Conservation (phyloP, 164 flowering plant species). For the Sextonia rubra region DNA sequence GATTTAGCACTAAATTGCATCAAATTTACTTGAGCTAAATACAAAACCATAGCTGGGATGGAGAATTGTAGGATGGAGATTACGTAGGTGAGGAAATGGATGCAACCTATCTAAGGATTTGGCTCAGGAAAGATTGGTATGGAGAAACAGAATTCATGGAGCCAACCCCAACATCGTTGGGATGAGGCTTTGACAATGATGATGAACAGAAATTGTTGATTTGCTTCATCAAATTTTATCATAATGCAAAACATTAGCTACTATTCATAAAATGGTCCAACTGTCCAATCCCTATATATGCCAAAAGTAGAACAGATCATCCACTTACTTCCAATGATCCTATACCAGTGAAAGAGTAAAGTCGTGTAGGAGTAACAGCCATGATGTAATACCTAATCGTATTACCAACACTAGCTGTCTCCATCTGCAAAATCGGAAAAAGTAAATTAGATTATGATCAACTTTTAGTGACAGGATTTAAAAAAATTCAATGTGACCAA, state of each 20-base stretch:
- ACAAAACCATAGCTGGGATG: too few relatives aligned
- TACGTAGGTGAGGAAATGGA: too few relatives aligned
- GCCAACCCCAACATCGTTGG: too few relatives aligned
- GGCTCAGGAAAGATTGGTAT: too few relatives aligned
- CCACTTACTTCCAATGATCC: constrained; percentile 82
- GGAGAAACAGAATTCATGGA: too few relatives aligned
- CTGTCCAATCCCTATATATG: not conserved
- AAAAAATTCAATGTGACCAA: not conserved
- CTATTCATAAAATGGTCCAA: not conserved
- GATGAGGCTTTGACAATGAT: too few relatives aligned
- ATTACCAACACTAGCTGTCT: constrained; percentile 58
- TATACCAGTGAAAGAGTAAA: constrained; percentile 86
- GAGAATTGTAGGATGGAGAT: too few relatives aligned
- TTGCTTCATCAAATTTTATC: not conserved
- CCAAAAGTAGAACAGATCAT: not conserved
- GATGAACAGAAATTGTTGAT: too few relatives aligned
- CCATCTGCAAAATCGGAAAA: constrained; percentile 57
- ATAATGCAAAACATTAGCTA: not conserved
- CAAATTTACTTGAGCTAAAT: too few relatives aligned
- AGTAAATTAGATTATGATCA: constrained; percentile 2
- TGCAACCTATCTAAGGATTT: too few relatives aligned
- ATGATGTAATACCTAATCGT: constrained; percentile 83
- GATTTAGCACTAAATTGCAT: too few relatives aligned
- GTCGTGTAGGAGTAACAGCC: constrained; percentile 97
- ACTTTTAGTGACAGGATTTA: not conserved